Conservation (phyloP, 2,329 filamentous ascomycete genomes). For the Grosmannia clavigera region DNA sequence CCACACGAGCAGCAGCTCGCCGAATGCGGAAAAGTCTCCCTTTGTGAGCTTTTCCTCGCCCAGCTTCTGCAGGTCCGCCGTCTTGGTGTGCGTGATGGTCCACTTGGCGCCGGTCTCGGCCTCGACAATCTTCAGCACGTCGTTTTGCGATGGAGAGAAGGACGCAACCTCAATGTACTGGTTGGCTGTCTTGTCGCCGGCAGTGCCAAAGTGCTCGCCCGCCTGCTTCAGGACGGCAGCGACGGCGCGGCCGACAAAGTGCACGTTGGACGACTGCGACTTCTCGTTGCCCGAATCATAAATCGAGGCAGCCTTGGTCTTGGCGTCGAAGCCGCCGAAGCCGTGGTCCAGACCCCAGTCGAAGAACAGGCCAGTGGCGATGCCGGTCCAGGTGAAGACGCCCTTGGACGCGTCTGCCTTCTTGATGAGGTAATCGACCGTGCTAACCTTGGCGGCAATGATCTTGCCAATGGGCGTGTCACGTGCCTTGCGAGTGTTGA, state of each 20-base stretch:
- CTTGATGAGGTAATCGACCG: conserved; percentile 16
- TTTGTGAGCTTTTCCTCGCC: conserved; percentile 28
- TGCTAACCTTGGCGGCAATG: conserved; percentile 30
- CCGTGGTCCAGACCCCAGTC: conserved; percentile 32
- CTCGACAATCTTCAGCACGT: conserved; percentile 41
- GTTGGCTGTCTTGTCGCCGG: conserved; percentile 18
- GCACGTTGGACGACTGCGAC: conserved; percentile 15
- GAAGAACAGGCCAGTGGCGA: conserved; percentile 19
- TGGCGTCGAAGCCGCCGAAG: conserved; percentile 33
- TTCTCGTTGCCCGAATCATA: conserved; percentile 16
- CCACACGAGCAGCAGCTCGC: conserved; percentile 17
- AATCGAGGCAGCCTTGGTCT: conserved; percentile 30
- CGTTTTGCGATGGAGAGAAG: conserved; percentile 44
- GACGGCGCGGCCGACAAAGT: conserved; percentile 16
- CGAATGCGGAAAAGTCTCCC: conserved; percentile 24
- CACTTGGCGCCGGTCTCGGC: conserved; percentile 35
- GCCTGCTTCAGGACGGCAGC: conserved; percentile 15
- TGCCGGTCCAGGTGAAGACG: conserved; percentile 17
- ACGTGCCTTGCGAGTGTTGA: conserved; percentile 13
- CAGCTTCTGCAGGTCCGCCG: conserved; percentile 22
- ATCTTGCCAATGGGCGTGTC: conserved; percentile 9
- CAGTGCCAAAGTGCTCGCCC: conserved; percentile 8
- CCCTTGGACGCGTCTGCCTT: conserved; percentile 5
- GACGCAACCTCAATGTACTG: conserved; percentile 44
- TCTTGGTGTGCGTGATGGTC: conserved; percentile 26